Base-by-base conservation (phyloP, 495 filamentous ascomycete species). In the Hyaloscypha hepaticicola region DNA sequence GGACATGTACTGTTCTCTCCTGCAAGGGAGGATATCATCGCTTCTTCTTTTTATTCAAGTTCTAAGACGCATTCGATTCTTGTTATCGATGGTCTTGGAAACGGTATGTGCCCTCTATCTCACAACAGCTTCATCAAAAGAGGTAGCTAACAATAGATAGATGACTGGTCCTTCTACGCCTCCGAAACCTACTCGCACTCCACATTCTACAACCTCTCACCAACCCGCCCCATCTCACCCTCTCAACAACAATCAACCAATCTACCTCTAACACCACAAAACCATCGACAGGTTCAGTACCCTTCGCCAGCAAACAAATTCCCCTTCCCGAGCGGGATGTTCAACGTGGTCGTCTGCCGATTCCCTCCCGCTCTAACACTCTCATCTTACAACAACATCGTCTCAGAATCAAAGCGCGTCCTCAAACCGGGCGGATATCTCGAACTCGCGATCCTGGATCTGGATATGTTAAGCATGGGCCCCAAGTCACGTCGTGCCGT, bases 121-220 rank as follows among this genome's bases (percentile, higher is more conserved):
- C 26, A 27, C 22, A 28, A n/a, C n/a, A 11, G 41, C 29, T 25
- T 31, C n/a, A 45, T 11, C 11, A 16, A 4, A 45, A 45, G 19
- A 0, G 11, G 38, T 34, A 28, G 53, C 63, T 71, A 62, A 66
- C 58, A 28, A 78, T 87, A 65, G 87, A 16, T 21, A 72, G 70
- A 95, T 69, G 96, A 99, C 74, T 99, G 96, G 96, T 97, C 93
- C 3, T 98, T 96, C 77, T 99, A 97, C 74, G 93, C 90, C 56
- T 92, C 95, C 16, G 83, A 97, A 72, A 96, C 93, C 2, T 98
- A 99, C 68, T 90, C 91, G 0, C 83, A 83, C 29, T 90, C 91
- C 0, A 89, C 87, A 22, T 88, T 99, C 63, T 97, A 96, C 80
- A 96, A 91, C 71, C 82, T 94, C 31, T 89, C 85, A 14, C 83